Evolutionary conservation across 371 early-diverging fungal genomes (phyloP), one percentile per base, ranked within the genome.

Genomic region (Mortierella sp.): DNA sequence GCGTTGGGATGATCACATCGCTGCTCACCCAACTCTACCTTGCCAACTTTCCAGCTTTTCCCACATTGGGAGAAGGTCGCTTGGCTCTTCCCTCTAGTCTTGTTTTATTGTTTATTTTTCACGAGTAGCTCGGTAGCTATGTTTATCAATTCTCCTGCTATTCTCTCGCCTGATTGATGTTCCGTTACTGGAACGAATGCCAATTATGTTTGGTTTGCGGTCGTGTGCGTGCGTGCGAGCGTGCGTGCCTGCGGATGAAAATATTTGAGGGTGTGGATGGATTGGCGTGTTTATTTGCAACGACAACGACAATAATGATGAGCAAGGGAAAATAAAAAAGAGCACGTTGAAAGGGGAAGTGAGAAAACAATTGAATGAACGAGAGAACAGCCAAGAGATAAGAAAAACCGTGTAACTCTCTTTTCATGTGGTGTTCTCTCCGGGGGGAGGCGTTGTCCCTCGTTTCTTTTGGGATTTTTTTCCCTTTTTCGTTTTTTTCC

Each of bases 1-100:
- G 73, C 24, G 68, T 68, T 68, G 68, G 68, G 34, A 72, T 72
- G 74, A 52, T 74, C 44, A 57, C 74, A 73, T 73, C 42, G 57
- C 42, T 54, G 42, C 16, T 52, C 54, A 26, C 26, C 19, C 24
- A 38, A 26, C 5, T 63, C 60, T 28, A 11, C 14, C 21, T 34
- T 21, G n/a, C 4, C 44, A 21, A 42, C 44, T 24, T 68, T 68
- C 68, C 68, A 38, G 44, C 42, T 42, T 68, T 63, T 63, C 65
- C 38, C 38, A 63, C 65, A 63, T 63, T 63, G 65, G 60, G 6
- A n/a, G n/a, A 13, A 21, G 21, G 65, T 63, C 38, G 65, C 21
- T 63, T 28, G 60, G 28, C 31, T 14, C 60, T 60, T 16, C 28
- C 16, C 0, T 26, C 0, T 13, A 10, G 6, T 48, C 16, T 48